A percentile compares a stretch with the other conserved stretches of the same genome.
Conservation (phyloP, 257 asterid species). For the Nyctanthes arbortristis region DNA sequence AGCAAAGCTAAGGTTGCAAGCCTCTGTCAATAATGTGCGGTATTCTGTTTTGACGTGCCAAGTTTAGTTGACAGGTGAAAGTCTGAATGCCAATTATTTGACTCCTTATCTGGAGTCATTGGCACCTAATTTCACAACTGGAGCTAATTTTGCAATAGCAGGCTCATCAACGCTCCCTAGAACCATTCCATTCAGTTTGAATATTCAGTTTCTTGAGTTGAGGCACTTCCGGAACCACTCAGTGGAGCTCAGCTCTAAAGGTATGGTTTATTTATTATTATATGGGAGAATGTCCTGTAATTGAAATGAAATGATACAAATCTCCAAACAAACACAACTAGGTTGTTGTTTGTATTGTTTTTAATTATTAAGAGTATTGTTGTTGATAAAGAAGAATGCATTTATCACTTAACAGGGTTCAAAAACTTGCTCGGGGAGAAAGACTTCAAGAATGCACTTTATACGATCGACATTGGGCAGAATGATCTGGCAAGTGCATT, state of each 20-base stretch:
- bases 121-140: conserved; percentile 39
- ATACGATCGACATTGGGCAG: conserved; percentile 52
- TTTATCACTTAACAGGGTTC: too few species aligned
- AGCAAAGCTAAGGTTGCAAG: background rate
- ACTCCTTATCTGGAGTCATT: conserved; percentile 47
- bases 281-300: background rate
- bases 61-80: conserved; percentile 43
- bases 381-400: background rate
- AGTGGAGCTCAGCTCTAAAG: conserved; percentile 29
- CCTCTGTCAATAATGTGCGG: background rate
- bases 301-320: too few species aligned
- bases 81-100: conserved; percentile 38
- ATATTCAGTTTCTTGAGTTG: conserved; percentile 39
- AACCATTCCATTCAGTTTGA: conserved; percentile 31
- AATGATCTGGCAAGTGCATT: conserved; percentile 41
- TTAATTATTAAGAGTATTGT: background rate
- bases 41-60: background rate
- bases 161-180: conserved; percentile 44
- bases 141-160: conserved; percentile 47
- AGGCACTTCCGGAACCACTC: conserved; percentile 41
- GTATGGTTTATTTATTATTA: conserved; percentile 1
- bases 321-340: too few species aligned
- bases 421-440: conserved; percentile 32
- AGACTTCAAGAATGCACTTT: conserved; percentile 39
- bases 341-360: background rate